Evolutionary conservation across 116 monocot genomes (phyloP), one percentile per base, ranked within the genome.

Genomic region (Trichopus zeylanicus): DNA sequence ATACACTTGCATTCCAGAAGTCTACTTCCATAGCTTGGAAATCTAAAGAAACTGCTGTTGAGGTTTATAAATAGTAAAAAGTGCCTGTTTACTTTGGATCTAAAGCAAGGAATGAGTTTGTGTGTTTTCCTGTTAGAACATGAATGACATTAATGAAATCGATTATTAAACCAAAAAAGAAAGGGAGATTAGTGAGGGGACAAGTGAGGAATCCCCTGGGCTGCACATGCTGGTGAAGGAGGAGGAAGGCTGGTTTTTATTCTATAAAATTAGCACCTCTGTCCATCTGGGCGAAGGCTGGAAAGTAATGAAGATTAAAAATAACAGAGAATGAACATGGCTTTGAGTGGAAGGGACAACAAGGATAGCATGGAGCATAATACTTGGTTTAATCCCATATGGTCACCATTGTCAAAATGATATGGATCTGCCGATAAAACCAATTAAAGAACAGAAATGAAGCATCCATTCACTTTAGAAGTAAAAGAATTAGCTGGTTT

Each of bases 341-440:
- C 74, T 72, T 75, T 78, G 75, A 75, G 81, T 75, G 81, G 70
- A 84, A 78, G 84, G 74, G 75, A 84, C 69, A 79, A 61, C 51
- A 71, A 76, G 59, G 73, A 70, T 70, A 88, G 75, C 76, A 77
- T 80, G 76, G 56, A 22, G 52, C 35, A 48, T 25, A 19, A 61
- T 3, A 5, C 30, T 13, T 69, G 51, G 7, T 75, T 67, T 76
- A 66, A 66, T 73, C 31, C 48, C 19, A 18, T 49, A 42, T 31
- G 21, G 23, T 51, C 53, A 29, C 52, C 34, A 57, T 63, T 64
- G 53, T 70, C 73, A 67, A 70, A 71, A 67, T 30, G 61, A 26
- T 54, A 49, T 61, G 62, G 32, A 48, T 56, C 61, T 55, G 26
- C 56, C 48, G n/a, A n/a, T n/a, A n/a, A n/a, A n/a, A n/a, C n/a